Evolutionary conservation across 768 basidiomycete species (phyloP).

Genomic region (Macrolepiota fuliginosa): DNA sequence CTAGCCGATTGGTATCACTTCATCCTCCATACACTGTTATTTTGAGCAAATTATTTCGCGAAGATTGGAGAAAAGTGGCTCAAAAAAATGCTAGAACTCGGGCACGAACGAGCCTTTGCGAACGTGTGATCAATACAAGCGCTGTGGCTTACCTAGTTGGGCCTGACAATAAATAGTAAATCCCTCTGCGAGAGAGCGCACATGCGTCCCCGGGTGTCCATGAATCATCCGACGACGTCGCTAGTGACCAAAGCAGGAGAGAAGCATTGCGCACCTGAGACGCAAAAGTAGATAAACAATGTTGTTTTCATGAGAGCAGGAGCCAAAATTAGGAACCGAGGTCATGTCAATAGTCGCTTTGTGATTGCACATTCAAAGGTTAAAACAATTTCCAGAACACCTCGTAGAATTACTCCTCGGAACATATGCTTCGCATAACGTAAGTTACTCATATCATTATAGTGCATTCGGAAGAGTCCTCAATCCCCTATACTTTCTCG

Average conservation of each 20-base stretch:
- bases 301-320: background rate
- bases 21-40: background rate
- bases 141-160: background rate
- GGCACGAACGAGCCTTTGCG: conserved; percentile 1
- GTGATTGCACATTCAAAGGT: background rate
- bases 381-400: background rate
- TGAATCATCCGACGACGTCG: background rate
- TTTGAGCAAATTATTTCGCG: background rate
- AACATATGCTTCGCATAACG: background rate
- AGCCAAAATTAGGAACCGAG: background rate
- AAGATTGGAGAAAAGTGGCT: background rate
- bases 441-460: conserved; percentile 7
- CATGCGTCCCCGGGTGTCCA: conserved; percentile 8
- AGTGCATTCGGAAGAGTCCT: background rate
- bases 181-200: background rate
- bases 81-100: background rate
- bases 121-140: conserved; percentile 5
- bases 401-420: background rate
- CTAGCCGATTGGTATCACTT: no score
- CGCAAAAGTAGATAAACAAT: background rate
- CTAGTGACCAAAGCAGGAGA: background rate
- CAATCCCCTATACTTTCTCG: background rate
- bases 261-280: background rate
- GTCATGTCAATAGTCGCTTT: background rate
- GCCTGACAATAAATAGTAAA: background rate